phyloP scores from a whole-genome alignment of 176 grass and related monocot species.

The Carex myosuroides region DNA sequence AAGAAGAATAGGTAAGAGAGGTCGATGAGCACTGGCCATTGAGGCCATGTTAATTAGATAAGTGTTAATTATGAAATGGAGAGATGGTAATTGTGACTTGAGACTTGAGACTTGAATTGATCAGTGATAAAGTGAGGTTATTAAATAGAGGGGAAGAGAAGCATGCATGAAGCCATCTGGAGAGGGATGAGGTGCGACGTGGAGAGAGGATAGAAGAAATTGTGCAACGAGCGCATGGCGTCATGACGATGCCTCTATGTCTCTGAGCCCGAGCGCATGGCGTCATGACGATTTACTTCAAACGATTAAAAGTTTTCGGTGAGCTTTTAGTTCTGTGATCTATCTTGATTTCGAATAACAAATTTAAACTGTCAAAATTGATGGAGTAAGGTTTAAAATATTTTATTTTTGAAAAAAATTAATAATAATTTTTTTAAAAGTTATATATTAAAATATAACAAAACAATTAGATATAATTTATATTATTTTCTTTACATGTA shows the following conservation, averaged over 20 bases:
- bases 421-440: no score
- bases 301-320: no score
- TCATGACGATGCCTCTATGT: background rate
- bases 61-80: background rate
- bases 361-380: no score
- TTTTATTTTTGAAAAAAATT: no score
- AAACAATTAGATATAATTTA: no score
- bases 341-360: no score
- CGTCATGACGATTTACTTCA: background rate
- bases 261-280: background rate
- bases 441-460: no score
- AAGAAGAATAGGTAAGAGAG: background rate
- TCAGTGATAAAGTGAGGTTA: background rate
- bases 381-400: no score
- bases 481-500: no score
- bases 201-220: background rate
- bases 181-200: slow-evolving; percentile 11
- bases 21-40: background rate
- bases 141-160: background rate
- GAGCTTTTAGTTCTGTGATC: no score
- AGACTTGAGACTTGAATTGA: background rate
- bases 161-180: slow-evolving; percentile 57
- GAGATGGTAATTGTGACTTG: background rate
- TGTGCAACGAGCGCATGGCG: background rate
- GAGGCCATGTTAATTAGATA: background rate